Evolutionary conservation across 2,329 filamentous ascomycete genomes (phyloP).

Genomic region (Monosporascus sp.): DNA sequence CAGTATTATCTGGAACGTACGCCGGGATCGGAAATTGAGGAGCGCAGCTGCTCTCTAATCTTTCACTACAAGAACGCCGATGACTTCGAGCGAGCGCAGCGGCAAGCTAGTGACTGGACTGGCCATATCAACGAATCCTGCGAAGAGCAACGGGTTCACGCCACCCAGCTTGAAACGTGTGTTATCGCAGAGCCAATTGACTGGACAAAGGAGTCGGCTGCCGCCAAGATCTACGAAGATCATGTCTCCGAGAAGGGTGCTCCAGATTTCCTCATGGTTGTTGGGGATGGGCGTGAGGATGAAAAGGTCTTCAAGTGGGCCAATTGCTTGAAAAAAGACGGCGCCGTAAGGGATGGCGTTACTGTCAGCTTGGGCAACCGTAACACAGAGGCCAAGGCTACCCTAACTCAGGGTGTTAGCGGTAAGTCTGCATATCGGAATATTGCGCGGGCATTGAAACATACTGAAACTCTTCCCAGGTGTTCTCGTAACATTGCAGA

Average conservation of each 20-base stretch:
- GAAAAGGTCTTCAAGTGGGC: slow-evolving; percentile 95
- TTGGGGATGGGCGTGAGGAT: slow-evolving; percentile 88
- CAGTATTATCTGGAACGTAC: slow-evolving; percentile 87
- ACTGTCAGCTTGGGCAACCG: slow-evolving; percentile 83
- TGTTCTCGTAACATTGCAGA: slow-evolving; percentile 48
- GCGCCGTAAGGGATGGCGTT: slow-evolving; percentile 62
- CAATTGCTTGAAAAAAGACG: slow-evolving; percentile 61
- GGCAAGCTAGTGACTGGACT: slow-evolving; percentile 83
- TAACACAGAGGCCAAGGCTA: slow-evolving; percentile 82
- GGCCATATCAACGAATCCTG: slow-evolving; percentile 95
- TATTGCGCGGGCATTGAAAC: background rate
- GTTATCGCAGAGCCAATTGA: slow-evolving; percentile 80
- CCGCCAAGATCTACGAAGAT: slow-evolving; percentile 64
- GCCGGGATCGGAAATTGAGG: slow-evolving; percentile 81
- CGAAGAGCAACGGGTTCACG: slow-evolving; percentile 75
- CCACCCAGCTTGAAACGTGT: slow-evolving; percentile 72
- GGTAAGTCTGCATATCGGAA: slow-evolving; percentile 49
- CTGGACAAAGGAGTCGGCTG: slow-evolving; percentile 84
- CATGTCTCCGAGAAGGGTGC: slow-evolving; percentile 29
- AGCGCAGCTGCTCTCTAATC: slow-evolving; percentile 84
- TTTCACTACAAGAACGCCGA: slow-evolving; percentile 86
- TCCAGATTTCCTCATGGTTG: slow-evolving; percentile 82
- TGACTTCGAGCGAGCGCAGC: slow-evolving; percentile 67
- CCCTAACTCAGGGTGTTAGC: slow-evolving; percentile 85
- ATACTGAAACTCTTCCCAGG: slow-evolving; percentile 28